Base-by-base conservation (phyloP, 176 grass and related monocot species). In the Paspalum vaginatum region DNA sequence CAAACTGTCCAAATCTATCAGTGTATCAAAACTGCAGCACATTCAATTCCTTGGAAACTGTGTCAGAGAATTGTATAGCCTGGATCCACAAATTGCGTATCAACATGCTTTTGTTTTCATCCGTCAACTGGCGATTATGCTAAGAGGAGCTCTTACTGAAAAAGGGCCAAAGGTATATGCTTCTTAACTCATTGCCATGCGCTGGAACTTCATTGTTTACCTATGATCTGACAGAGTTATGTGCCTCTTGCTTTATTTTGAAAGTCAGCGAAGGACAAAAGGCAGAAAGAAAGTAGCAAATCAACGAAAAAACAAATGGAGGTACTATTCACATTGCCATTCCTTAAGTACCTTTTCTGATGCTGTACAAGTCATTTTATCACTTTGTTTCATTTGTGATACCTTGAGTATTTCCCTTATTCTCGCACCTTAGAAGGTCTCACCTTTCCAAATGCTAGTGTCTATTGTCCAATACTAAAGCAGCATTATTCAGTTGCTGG, bases 91-190 rank as follows among this genome's bases (percentile, higher is more conserved):
- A 77, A 80, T 65, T 76, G 92, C 91, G 5, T 98, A 95, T 83
- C 92, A 93, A 43, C 90, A 94, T 86, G 92, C 92, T 79, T 98
- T 98, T 91, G 80, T 94, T 81, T 98, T 94, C 82, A 98, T 98
- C 83, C 89, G 92, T 76, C 95, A 98, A 77, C 57, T 98, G 70
- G 95, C 86, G 67, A 85, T 88, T 83, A 81, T 98, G 66, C 66
- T 95, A 78, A 89, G 88, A 77, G 88, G 92, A 55, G 86, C 89
- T 24, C 90, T 98, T 78, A 93, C 86, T 75, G 90, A 98, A 90
- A 92, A 75, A 70, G 95, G 95, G n/a, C 84, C 80, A 74, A 94
- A 97, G 91, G 94, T 97, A 94, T 59, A 52, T 49, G 17, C 24
- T 61, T n/a, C 66, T 83, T 47, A 79, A 65, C 2, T 71, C 24